Percentiles rank a stretch among this genome's conserved stretches.
phyloP scores from a whole-genome alignment of 257 asterid species.

The Solanum dulcamara region DNA sequence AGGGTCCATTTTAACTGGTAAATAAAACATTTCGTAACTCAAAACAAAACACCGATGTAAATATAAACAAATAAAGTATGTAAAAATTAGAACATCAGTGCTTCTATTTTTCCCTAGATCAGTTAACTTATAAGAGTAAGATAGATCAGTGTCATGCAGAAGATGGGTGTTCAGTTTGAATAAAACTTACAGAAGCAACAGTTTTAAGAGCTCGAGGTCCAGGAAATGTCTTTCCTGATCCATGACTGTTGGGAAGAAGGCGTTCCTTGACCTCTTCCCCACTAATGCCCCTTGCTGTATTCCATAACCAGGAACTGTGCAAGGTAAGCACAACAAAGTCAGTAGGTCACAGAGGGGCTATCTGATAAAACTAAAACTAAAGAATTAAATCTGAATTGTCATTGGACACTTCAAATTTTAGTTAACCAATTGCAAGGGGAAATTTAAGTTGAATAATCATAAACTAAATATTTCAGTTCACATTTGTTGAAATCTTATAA shows the following conservation, averaged over 20 bases:
- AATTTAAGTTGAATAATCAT: background rate
- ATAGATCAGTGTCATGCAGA: background rate
- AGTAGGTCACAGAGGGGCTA: background rate
- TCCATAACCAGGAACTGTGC: conserved; percentile 89
- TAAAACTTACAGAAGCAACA: conserved; percentile 37
- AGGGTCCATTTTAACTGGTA: background rate
- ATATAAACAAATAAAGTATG: background rate
- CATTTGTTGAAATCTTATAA: background rate
- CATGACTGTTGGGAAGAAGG: conserved; percentile 94
- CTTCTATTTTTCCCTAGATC: background rate
- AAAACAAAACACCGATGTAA: background rate
- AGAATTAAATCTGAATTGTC: background rate
- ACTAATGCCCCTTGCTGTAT: conserved; percentile 73
- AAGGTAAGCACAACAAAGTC: background rate
- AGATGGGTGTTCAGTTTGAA: background rate
- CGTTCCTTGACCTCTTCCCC: conserved; percentile 94
- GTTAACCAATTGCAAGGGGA: background rate
- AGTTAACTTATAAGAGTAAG: background rate
- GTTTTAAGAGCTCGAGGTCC: conserved; percentile 78
- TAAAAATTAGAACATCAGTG: background rate
- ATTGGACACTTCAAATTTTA: background rate
- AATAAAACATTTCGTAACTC: background rate
- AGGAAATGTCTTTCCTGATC: conserved; percentile 95
- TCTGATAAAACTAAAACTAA: background rate
- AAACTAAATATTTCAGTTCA: background rate